phyloP scores from a whole-genome alignment of 306 rosid species.

The Chamaecrista fasciculata region DNA sequence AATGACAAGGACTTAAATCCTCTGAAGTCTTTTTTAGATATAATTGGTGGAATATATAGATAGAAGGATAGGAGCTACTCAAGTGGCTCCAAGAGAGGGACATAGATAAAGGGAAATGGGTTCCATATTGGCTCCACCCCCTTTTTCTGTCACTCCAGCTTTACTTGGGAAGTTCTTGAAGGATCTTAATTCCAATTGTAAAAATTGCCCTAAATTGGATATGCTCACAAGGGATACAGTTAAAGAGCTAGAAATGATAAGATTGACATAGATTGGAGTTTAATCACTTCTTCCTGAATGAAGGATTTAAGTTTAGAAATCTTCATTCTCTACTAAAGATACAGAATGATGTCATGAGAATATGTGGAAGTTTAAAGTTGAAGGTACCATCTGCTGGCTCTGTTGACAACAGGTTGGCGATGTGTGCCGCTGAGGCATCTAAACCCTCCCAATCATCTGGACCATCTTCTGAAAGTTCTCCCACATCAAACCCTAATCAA shows the following conservation, averaged over 20 bases:
- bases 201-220: not conserved
- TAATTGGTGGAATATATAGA: no score
- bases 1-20: not conserved
- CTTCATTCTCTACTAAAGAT: not conserved
- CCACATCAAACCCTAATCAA: conserved; percentile 87
- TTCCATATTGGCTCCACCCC: no score
- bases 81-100: no score
- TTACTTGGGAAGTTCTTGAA: no score
- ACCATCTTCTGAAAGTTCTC: conserved; percentile 92
- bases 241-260: not conserved
- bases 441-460: conserved; percentile 98
- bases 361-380: not conserved
- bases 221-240: not conserved
- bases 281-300: not conserved
- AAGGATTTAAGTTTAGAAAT: not conserved
- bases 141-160: no score
- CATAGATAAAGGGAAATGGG: no score
- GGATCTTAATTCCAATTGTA: not conserved
- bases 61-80: no score
- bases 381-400: conserved; percentile 92
- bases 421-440: conserved; percentile 94
- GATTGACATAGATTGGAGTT: not conserved
- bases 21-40: no score
- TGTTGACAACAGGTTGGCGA: conserved; percentile 85
- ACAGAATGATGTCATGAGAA: not conserved